A percentile compares a stretch with the other conserved stretches of the same genome.
Conservation (phyloP, 176 grass and related monocot species). For the Oryza meridionalis region DNA sequence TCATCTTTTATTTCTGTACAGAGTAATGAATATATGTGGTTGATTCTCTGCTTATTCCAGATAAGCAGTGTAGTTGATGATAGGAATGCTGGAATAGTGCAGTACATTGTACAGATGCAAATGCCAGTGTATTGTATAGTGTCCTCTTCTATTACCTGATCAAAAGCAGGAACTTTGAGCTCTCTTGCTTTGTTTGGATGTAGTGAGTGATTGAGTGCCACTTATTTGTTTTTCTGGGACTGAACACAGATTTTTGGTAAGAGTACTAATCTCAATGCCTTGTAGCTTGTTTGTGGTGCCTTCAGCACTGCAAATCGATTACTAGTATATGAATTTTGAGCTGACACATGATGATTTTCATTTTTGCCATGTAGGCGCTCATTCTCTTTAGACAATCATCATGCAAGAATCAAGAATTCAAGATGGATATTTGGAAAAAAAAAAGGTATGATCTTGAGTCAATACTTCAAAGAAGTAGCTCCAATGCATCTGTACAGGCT, state of each 20-base stretch:
- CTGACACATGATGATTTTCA: background rate
- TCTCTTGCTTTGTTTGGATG: background rate
- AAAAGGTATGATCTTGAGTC: background rate
- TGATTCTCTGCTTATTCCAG: slow-evolving; percentile 4
- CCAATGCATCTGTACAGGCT: background rate
- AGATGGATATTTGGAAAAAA: background rate
- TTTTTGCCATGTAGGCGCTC: background rate
- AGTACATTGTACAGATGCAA: background rate
- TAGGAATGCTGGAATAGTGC: too few species aligned
- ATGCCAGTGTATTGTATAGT: background rate
- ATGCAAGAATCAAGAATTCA: slow-evolving; percentile 1
- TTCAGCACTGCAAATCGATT: background rate
- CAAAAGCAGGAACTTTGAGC: background rate
- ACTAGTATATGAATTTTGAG: background rate
- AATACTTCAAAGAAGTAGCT: background rate
- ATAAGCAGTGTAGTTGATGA: background rate
- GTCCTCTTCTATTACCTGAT: background rate
- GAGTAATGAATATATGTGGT: background rate
- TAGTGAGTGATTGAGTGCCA: background rate
- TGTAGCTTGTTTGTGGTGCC: background rate
- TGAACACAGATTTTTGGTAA: too few species aligned
- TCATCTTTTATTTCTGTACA: slow-evolving; percentile 15
- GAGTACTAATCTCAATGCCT: background rate
- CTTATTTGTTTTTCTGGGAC: background rate
- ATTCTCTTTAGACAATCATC: background rate